Base-by-base conservation (phyloP, 2,329 filamentous ascomycete genomes). In the Aureobasidium sp. region DNA sequence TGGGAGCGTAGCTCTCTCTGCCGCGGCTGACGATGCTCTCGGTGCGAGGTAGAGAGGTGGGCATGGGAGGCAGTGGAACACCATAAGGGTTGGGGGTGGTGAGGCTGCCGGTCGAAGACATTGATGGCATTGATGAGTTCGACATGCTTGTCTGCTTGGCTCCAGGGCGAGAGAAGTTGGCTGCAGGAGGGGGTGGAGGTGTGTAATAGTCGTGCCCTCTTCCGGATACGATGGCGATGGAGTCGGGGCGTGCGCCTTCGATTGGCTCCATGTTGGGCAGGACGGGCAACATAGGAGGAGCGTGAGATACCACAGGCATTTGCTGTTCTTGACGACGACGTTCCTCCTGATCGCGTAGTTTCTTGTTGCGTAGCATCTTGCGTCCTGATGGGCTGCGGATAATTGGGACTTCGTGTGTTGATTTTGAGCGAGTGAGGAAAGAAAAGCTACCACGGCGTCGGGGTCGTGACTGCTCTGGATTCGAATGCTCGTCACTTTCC, bases 1-100 rank as follows among this genome's bases (percentile, higher is more conserved):
- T 95, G 77, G 89, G 95, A 61, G 91, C 90, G 74, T 96, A 97
- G 77, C 92, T 96, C 77, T 95, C 96, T 66, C 94, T 88, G 63
- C 93, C 91, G 67, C 94, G 90, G 75, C 97, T 87, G 67, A 93
- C 92, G 90, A 97, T 96, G 80, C 93, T 96, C 78, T 95, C 90
- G 37, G 88, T 87, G 64, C 89, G 84, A 47, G 88, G 85, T 40
- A 57, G 65, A 7, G 38, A 45, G 13, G 8, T 7, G 21, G 53
- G 65, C 57, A 66, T 37, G 8, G 35, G 47, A 43, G 25, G 66
- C 64, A 61, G 68, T 68, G 43, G 66, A 64, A 21, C 67, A 64
- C 50, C 69, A 67, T 60, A 67, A 66, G 21, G 66, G 67, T 54
- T 62, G 66, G 60, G 60, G 64, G 62, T 40, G 29, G 8, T 23